phyloP scores from a whole-genome alignment of 345 rosid species.

The Gynandropsis gynandra region DNA sequence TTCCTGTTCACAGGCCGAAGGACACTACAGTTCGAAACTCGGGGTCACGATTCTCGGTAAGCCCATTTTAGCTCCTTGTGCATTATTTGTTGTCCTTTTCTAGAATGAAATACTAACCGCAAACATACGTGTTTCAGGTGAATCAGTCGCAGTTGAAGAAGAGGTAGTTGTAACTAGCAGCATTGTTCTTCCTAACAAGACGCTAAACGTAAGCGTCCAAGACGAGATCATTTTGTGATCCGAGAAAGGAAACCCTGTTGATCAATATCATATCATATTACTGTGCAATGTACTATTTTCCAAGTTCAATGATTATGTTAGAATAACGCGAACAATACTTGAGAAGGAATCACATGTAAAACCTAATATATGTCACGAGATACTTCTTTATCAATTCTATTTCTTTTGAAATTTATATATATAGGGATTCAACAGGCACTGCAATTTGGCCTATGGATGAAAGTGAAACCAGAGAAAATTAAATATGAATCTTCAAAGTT shows the following conservation, averaged over 20 bases:
- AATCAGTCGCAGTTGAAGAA: slow-evolving; percentile 85
- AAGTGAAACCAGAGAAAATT: no score
- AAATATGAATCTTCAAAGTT: no score
- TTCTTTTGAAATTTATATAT: no score
- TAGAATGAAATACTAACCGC: slow-evolving; percentile 2
- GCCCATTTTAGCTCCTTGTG: neutral
- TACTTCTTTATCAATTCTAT: no score
- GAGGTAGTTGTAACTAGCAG: slow-evolving; percentile 80
- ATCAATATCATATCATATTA: slow-evolving; percentile 11
- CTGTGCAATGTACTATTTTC: no score
- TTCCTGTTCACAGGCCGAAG: slow-evolving; percentile 59
- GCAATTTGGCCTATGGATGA: no score
- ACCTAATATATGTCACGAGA: no score
- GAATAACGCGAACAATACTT: no score
- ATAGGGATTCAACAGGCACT: no score
- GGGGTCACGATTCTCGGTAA: slow-evolving; percentile 92
- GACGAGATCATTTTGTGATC: slow-evolving; percentile 69
- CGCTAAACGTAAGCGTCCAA: slow-evolving; percentile 69
- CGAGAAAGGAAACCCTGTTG: slow-evolving; percentile 1
- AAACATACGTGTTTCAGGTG: slow-evolving; percentile 43
- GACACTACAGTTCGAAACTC: slow-evolving; percentile 76
- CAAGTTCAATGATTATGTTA: no score
- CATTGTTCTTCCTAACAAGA: slow-evolving; percentile 89
- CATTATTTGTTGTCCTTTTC: neutral
- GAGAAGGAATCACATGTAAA: no score